Evolutionary conservation across 345 rosid species (phyloP).

Genomic region (Brassica incana): DNA sequence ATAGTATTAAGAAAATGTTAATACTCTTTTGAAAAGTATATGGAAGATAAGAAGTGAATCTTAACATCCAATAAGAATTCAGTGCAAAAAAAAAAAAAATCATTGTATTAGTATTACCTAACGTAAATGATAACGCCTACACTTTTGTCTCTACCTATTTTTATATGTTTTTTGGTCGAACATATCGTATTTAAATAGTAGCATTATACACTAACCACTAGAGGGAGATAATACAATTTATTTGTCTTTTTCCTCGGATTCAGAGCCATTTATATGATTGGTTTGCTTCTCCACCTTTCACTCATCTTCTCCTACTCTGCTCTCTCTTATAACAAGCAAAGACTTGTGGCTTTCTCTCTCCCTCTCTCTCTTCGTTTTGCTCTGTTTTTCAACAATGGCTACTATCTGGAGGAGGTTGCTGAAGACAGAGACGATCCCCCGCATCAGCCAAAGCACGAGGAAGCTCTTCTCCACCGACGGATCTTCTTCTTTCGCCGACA

Average conservation of each 20-base stretch:
- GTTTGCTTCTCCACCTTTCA: conserved; percentile 24
- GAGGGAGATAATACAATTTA: background rate
- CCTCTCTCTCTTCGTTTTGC: conserved; percentile 7
- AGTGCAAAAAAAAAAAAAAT: background rate
- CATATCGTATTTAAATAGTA: background rate
- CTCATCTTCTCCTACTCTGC: background rate
- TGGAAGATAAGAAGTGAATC: background rate
- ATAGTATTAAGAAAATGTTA: background rate
- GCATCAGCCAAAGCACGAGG: conserved; percentile 29
- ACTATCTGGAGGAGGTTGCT: conserved; percentile 41
- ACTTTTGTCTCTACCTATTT: background rate
- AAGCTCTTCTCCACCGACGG: conserved; percentile 49
- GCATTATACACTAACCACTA: background rate
- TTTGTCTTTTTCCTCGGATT: background rate
- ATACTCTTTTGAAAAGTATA: background rate
- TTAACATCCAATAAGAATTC: background rate
- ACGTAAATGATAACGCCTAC: background rate
- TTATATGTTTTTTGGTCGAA: background rate
- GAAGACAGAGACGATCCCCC: conserved; percentile 42
- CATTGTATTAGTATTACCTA: background rate
- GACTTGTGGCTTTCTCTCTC: background rate
- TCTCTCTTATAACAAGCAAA: background rate
- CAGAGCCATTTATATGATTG: conserved; percentile 14
- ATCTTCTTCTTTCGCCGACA: conserved; percentile 58
- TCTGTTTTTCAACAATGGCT: conserved; percentile 49